Evolutionary conservation across 176 grass and related monocot species (phyloP).

Genomic region (Juncus inflexus): DNA sequence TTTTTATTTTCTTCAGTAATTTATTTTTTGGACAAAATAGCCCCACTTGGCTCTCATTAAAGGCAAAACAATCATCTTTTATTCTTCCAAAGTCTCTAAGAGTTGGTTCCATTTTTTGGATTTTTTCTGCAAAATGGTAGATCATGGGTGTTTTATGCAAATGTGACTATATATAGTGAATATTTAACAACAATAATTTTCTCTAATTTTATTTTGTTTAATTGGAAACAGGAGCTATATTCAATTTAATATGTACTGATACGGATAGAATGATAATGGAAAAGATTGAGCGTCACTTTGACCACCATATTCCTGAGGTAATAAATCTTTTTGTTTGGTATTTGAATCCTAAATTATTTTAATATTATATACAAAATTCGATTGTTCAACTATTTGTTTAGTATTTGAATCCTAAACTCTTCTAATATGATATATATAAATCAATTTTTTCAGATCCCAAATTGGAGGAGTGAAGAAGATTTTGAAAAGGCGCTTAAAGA

Average conservation of each 20-base stretch:
- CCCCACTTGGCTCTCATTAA: no score
- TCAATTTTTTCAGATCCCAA: constrained; percentile 34
- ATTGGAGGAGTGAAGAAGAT: constrained; percentile 74
- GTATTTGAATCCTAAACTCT: no score
- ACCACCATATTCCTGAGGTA: constrained; percentile 62
- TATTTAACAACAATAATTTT: neutral
- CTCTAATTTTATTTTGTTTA: neutral
- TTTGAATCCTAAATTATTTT: neutral
- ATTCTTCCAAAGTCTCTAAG: no score
- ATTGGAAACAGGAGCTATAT: constrained; percentile 74
- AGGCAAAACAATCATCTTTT: no score
- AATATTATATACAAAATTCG: neutral
- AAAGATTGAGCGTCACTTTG: constrained; percentile 80
- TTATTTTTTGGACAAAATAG: no score
- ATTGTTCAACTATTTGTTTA: no score
- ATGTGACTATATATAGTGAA: no score
- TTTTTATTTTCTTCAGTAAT: no score
- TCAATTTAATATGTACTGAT: constrained; percentile 75
- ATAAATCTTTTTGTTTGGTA: neutral
- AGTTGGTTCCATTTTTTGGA: no score
- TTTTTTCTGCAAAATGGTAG: no score
- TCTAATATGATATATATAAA: neutral
- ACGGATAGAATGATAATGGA: constrained; percentile 67
- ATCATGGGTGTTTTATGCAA: no score
- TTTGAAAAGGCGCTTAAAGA: constrained; percentile 90